phyloP scores from a whole-genome alignment of 352 stramenopile species.

The Phytophthora pistaciae region DNA sequence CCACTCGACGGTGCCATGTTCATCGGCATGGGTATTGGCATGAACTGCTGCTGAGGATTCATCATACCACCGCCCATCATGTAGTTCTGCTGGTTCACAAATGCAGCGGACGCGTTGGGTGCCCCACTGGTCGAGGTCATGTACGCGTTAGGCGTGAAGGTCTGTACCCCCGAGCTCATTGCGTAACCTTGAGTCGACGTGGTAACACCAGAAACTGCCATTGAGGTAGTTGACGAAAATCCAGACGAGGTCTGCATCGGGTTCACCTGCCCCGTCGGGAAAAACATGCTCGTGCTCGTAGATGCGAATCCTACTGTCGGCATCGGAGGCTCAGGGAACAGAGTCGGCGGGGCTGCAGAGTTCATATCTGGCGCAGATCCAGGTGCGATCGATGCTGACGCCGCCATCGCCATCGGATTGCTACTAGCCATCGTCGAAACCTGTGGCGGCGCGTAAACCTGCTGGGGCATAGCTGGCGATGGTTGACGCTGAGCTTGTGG shows the following conservation, averaged over 20 bases:
- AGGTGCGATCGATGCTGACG: slow-evolving; percentile 15
- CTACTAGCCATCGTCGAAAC: slow-evolving; percentile 20
- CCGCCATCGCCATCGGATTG: slow-evolving; percentile 18
- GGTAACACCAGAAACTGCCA: slow-evolving; percentile 32
- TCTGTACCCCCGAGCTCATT: slow-evolving; percentile 42
- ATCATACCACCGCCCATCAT: slow-evolving; percentile 64
- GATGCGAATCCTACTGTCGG: slow-evolving; percentile 32
- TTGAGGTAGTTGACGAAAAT: slow-evolving; percentile 38
- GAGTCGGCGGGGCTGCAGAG: slow-evolving; percentile 25
- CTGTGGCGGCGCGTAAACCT: slow-evolving; percentile 20
- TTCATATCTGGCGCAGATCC: slow-evolving; percentile 28
- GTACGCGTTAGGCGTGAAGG: slow-evolving; percentile 53
- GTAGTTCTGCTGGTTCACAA: slow-evolving; percentile 58
- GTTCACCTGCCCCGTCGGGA: slow-evolving; percentile 38
- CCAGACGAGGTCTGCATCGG: slow-evolving; percentile 33
- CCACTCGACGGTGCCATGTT: slow-evolving; percentile 40
- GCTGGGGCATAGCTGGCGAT: slow-evolving; percentile 5
- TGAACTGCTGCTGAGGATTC: slow-evolving; percentile 64
- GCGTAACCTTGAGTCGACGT: slow-evolving; percentile 42
- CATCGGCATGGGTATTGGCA: slow-evolving; percentile 70
- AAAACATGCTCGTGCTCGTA: slow-evolving; percentile 47
- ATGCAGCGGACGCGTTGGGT: slow-evolving; percentile 32
- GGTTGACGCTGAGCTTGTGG: slow-evolving; percentile 14
- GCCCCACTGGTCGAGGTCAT: slow-evolving; percentile 39
- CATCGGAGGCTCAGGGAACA: slow-evolving; percentile 62